Conservation (phyloP, 192 early-diverging fungal species). For the Mortierella alpina region DNA sequence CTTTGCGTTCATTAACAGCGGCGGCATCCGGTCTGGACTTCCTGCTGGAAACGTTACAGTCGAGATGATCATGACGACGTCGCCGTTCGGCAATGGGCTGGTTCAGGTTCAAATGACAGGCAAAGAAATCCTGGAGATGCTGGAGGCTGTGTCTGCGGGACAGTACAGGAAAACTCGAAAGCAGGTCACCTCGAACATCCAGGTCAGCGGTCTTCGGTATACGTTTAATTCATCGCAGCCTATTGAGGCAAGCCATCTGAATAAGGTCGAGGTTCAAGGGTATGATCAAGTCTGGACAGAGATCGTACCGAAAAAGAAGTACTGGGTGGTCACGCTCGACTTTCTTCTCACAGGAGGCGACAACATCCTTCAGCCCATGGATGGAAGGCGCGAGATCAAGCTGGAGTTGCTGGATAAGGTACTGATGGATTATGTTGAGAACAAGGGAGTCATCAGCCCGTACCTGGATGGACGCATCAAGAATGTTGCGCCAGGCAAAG, state of each 20-base stretch:
- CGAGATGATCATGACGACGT: constrained; percentile 64
- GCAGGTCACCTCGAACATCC: constrained; percentile 63
- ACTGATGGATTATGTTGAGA: constrained; percentile 56
- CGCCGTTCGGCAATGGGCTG: constrained; percentile 75
- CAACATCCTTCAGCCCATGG: constrained; percentile 53
- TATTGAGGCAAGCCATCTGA: constrained; percentile 6
- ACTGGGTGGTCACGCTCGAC: constrained; percentile 63
- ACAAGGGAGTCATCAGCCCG: constrained; percentile 20
- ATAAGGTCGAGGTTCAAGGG: constrained; percentile 24
- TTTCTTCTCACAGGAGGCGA: constrained; percentile 78
- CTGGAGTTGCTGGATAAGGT: constrained; percentile 32
- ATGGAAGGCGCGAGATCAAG: constrained; percentile 14
- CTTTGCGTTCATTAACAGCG: constrained; percentile 71
- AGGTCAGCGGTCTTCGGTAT: constrained; percentile 70
- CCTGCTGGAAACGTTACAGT: constrained; percentile 65
- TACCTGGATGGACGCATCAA: constrained; percentile 52
- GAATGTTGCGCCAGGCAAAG: constrained; percentile 15
- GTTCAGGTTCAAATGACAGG: constrained; percentile 63
- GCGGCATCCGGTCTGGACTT: constrained; percentile 69
- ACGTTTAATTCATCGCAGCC: constrained; percentile 42
- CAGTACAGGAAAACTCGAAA: constrained; percentile 41
- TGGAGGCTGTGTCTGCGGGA: constrained; percentile 59
- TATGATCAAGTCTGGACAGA: constrained; percentile 54
- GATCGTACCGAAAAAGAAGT: constrained; percentile 50
- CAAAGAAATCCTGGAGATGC: constrained; percentile 57